phyloP scores from a whole-genome alignment of 83 land plant genomes.

The Picea engelmannii region DNA sequence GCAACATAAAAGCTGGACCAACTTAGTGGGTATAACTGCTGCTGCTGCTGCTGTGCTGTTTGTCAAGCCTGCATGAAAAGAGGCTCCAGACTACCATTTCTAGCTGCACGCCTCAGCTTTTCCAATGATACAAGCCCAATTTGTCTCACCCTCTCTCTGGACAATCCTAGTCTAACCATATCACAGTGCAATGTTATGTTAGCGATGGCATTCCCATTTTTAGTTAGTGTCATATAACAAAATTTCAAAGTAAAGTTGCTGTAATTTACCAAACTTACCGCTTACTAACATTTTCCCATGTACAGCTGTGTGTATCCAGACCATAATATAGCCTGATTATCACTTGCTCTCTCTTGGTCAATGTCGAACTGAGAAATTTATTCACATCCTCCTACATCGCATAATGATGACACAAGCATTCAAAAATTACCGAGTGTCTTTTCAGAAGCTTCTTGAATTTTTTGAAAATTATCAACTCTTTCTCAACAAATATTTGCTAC shows the following conservation, averaged over 20 bases:
- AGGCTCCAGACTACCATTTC: conserved; percentile 46
- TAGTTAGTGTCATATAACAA: background rate
- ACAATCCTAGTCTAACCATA: conserved; percentile 62
- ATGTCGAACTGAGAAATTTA: conserved; percentile 41
- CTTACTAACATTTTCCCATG: conserved; percentile 76
- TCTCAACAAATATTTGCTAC: background rate
- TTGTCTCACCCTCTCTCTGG: conserved; percentile 72
- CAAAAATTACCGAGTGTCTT: background rate
- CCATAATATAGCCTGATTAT: conserved; percentile 70
- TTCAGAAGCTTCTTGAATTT: background rate
- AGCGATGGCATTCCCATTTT: background rate
- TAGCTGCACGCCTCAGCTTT: conserved; percentile 64
- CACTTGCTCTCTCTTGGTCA: conserved; percentile 52
- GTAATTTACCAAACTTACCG: conserved; percentile 37
- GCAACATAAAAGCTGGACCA: background rate
- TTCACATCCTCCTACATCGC: conserved; percentile 60
- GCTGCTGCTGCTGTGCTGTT: background rate
- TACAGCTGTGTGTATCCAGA: conserved; percentile 38
- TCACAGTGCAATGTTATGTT: background rate
- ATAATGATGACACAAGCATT: background rate
- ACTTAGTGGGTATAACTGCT: background rate
- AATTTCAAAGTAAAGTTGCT: background rate
- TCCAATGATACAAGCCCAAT: conserved; percentile 73
- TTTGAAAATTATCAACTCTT: background rate
- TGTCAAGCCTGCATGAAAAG: conserved; percentile 18